These are phyloP conservation scores for Rhodotorula sphaerocarpa DNA, from an alignment of 768 basidiomycete species.

Conservation along the genomic window DNA sequence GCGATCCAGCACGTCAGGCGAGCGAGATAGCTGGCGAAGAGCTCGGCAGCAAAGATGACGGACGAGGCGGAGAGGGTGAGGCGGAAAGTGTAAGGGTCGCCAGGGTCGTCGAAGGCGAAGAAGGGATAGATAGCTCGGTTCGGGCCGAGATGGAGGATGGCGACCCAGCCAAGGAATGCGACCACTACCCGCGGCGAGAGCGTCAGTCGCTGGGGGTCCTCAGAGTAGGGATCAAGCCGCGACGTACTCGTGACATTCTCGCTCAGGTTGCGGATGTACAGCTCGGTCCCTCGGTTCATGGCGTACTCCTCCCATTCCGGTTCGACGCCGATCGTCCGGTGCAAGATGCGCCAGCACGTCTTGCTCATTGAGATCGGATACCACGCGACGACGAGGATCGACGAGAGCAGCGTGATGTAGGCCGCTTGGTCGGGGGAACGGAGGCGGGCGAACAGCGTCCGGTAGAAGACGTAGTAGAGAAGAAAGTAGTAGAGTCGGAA, in stretches of 20 bases:
- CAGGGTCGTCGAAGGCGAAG: conserved; percentile 44
- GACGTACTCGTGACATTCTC: conserved; percentile 46
- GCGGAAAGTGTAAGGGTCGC: conserved; percentile 47
- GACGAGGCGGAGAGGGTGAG: conserved; percentile 46
- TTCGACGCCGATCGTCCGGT: conserved; percentile 42
- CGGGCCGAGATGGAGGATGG: conserved; percentile 45
- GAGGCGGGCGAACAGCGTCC: conserved; percentile 44
- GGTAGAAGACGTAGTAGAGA: conserved; percentile 26
- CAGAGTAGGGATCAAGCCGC: conserved; percentile 17
- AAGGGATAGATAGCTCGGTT: conserved; percentile 47
- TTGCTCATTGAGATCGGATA: conserved; percentile 47
- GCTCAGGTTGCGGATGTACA: conserved; percentile 46
- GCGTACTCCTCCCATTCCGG: conserved; percentile 45
- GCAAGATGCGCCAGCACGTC: conserved; percentile 42
- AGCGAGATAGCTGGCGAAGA: conserved; percentile 44
- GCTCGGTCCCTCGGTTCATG: conserved; percentile 25
- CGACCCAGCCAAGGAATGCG: conserved; percentile 43
- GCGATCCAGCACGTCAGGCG: conserved; percentile 41
- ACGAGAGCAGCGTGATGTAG: conserved; percentile 45
- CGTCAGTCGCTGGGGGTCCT: background rate
- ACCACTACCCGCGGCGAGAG: conserved; percentile 10
- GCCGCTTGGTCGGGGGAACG: conserved; percentile 43
- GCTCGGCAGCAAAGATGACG: conserved; percentile 45
- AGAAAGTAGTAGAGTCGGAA: conserved; percentile 42
- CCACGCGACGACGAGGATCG: conserved; percentile 42